A percentile compares a stretch with the other conserved stretches of the same genome.
phyloP scores from a whole-genome alignment of 805 yeast species.

The Lipomyces lipofer region DNA sequence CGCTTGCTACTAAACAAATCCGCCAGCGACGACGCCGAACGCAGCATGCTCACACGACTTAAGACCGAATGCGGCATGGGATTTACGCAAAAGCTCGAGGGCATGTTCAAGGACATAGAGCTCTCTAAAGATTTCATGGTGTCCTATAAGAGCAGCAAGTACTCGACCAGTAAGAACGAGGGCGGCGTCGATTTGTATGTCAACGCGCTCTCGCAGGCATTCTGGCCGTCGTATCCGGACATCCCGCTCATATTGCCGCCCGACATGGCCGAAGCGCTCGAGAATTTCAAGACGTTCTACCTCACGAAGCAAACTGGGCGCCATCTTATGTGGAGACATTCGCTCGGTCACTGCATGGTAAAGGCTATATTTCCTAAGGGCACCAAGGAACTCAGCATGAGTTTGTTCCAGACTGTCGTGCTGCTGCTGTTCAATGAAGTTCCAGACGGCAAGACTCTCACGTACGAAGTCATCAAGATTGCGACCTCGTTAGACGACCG shows the following conservation, averaged over 20 bases:
- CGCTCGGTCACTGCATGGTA: conserved; percentile 37
- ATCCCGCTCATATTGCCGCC: conserved; percentile 34
- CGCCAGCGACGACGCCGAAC: conserved; percentile 63
- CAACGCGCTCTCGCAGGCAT: conserved; percentile 36
- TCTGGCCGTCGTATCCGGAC: conserved; percentile 40
- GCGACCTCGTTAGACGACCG: conserved; percentile 30
- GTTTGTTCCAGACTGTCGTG: conserved; percentile 36
- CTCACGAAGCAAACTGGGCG: conserved; percentile 31
- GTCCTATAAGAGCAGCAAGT: conserved; percentile 28
- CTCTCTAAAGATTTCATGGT: conserved; percentile 51
- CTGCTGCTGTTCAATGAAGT: conserved; percentile 35
- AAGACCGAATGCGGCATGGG: conserved; percentile 78
- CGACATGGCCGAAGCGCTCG: conserved; percentile 31
- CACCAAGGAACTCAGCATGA: conserved; percentile 36
- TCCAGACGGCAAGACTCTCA: conserved; percentile 23
- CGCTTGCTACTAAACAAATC: conserved; percentile 57
- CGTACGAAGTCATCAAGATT: conserved; percentile 28
- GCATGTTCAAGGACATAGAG: conserved; percentile 81
- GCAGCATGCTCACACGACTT: conserved; percentile 62
- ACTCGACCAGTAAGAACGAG: conserved; percentile 33
- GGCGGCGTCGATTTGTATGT: conserved; percentile 31
- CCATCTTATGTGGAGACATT: conserved; percentile 36
- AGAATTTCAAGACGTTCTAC: conserved; percentile 34
- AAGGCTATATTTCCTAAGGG: conserved; percentile 37
- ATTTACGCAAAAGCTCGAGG: conserved; percentile 75